Percentiles rank a stretch among this genome's conserved stretches.
These are phyloP conservation scores for Tilletia indica DNA, from an alignment of 1,284 basidiomycete genomes.

Conservation along the genomic window DNA sequence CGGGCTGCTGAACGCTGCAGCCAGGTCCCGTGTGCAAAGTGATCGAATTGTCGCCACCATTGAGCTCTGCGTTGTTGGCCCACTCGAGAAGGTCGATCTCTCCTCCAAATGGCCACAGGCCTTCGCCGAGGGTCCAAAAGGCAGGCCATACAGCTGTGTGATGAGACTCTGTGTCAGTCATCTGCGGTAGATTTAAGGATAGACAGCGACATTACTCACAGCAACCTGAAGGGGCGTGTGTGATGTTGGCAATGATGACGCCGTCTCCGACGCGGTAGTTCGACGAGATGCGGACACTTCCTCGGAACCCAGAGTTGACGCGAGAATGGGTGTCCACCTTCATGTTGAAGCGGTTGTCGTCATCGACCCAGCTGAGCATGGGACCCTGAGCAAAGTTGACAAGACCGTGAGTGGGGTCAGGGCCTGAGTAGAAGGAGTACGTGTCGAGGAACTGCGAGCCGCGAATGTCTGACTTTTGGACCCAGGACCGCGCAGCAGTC, in stretches of 20 bases:
- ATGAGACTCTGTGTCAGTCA: too few species aligned
- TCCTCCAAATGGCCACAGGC: conserved; percentile 46
- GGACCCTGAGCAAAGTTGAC: conserved; percentile 43
- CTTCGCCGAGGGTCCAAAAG: conserved; percentile 50
- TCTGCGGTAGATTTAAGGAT: too few species aligned
- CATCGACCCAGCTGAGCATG: conserved; percentile 47
- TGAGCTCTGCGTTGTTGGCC: conserved; percentile 39
- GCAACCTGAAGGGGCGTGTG: conserved; percentile 48
- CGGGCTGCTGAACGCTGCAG: conserved; percentile 28
- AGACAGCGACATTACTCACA: conserved; percentile 7
- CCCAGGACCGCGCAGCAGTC: not conserved
- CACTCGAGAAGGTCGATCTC: conserved; percentile 54
- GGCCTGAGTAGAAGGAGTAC: not conserved
- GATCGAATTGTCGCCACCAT: conserved; percentile 35
- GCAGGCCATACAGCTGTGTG: conserved; percentile 45
- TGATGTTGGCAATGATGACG: conserved; percentile 41
- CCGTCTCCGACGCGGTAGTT: conserved; percentile 45
- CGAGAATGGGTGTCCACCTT: conserved; percentile 35
- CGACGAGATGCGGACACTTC: conserved; percentile 43
- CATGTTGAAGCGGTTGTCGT: conserved; percentile 40
- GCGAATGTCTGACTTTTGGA: conserved; percentile 16
- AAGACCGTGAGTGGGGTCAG: conserved; percentile 37
- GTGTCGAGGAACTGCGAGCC: conserved; percentile 2
- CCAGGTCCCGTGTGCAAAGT: conserved; percentile 39
- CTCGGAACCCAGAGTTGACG: conserved; percentile 31